Conservation (phyloP, 768 basidiomycete species). For the Trametes punicea region DNA sequence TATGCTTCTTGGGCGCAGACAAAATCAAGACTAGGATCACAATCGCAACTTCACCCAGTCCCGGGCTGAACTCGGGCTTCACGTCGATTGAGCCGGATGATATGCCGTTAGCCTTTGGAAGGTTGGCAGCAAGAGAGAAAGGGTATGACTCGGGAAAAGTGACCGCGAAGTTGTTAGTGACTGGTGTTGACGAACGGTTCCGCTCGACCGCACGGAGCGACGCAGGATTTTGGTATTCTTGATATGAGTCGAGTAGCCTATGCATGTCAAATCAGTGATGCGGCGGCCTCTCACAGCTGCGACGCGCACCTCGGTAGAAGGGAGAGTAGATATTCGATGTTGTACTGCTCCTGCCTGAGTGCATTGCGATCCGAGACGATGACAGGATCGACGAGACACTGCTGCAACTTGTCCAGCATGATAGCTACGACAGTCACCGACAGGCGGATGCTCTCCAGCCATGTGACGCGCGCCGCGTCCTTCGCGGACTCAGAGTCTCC, state of each 20-base stretch:
- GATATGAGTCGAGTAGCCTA: conserved; percentile 85
- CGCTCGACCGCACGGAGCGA: conserved; percentile 70
- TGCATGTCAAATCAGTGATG: not conserved
- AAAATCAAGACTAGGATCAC: conserved; percentile 80
- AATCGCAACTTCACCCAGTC: conserved; percentile 80
- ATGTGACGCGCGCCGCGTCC: conserved; percentile 76
- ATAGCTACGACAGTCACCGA: conserved; percentile 86
- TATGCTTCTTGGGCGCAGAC: conserved; percentile 74
- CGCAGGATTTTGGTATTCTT: conserved; percentile 69
- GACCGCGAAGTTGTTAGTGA: conserved; percentile 60
- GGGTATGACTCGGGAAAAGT: conserved; percentile 95
- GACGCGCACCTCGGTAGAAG: conserved; percentile 77
- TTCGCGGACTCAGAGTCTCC: conserved; percentile 64
- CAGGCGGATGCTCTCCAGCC: conserved; percentile 89
- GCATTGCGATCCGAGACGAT: conserved; percentile 58
- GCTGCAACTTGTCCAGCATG: conserved; percentile 87
- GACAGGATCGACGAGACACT: conserved; percentile 66
- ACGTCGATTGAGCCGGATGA: conserved; percentile 35
- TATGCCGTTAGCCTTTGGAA: conserved; percentile 50
- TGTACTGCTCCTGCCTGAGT: conserved; percentile 82
- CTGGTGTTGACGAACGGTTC: conserved; percentile 54
- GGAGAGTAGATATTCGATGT: conserved; percentile 80
- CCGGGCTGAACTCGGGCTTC: conserved; percentile 61
- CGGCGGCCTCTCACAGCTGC: not conserved
- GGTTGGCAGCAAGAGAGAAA: conserved; percentile 71